Conservation (phyloP, 2,329 filamentous ascomycete genomes). For the Fonsecaea pedrosoi region DNA sequence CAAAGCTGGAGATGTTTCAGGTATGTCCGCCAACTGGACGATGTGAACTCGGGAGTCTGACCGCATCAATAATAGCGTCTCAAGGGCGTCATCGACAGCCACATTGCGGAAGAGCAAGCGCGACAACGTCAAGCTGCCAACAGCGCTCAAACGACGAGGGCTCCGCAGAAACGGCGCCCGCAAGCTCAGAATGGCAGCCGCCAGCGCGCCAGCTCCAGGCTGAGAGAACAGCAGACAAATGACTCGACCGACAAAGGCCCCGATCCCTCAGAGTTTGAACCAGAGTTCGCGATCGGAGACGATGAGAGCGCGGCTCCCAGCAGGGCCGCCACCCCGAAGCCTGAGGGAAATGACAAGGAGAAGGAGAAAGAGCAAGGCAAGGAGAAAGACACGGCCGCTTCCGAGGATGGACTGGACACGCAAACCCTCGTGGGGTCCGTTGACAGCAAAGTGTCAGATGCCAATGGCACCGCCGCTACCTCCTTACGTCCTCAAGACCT, state of each 20-base stretch:
- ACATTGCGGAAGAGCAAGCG: constrained; percentile 90
- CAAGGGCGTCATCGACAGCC: constrained; percentile 82
- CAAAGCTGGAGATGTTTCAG: constrained; percentile 42
- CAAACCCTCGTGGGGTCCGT: constrained; percentile 40
- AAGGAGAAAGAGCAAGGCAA: constrained; percentile 39
- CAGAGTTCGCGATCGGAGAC: constrained; percentile 85
- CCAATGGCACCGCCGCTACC: constrained; percentile 40
- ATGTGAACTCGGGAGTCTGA: not conserved
- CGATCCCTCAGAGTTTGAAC: constrained; percentile 87
- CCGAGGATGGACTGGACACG: constrained; percentile 39
- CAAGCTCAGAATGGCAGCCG: constrained; percentile 43
- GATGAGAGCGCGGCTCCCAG: constrained; percentile 67
- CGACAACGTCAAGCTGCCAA: constrained; percentile 64
- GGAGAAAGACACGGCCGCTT: constrained; percentile 38
- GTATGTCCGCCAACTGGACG: constrained; percentile 21
- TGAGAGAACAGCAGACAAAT: constrained; percentile 49
- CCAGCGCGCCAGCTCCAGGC: constrained; percentile 42
- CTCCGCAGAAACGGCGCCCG: constrained; percentile 46
- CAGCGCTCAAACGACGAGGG: constrained; percentile 53
- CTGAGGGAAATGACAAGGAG: constrained; percentile 50
- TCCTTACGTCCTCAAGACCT: constrained; percentile 59
- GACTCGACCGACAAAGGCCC: constrained; percentile 64
- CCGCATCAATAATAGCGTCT: constrained; percentile 60
- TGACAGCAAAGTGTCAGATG: constrained; percentile 36
- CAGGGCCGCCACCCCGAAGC: constrained; percentile 65